These are phyloP conservation scores for Talaromyces marneffei DNA, from an alignment of 2,329 filamentous ascomycete genomes.

Conservation along the genomic window DNA sequence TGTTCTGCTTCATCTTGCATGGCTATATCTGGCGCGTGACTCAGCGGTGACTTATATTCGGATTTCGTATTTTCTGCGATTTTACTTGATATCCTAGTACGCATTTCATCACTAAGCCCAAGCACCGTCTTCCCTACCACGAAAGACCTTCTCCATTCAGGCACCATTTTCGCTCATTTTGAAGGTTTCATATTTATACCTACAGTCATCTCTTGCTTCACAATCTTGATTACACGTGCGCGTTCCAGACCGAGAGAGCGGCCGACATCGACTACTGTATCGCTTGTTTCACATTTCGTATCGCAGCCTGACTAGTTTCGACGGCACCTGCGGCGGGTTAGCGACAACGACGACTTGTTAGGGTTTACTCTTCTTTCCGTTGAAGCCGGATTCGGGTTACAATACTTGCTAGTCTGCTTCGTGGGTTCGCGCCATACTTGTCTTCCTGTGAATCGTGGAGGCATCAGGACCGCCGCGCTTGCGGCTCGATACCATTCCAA, in stretches of 20 bases:
- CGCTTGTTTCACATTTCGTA: conserved; percentile 5
- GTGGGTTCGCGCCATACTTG: background rate
- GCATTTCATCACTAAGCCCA: background rate
- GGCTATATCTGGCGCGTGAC: background rate
- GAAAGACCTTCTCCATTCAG: background rate
- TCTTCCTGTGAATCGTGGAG: background rate
- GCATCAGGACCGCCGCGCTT: conserved; percentile 2
- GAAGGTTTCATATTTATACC: background rate
- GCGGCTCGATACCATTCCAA: conserved; percentile 2
- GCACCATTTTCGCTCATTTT: background rate
- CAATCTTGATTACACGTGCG: background rate
- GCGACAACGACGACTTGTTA: background rate
- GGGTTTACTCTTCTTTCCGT: background rate
- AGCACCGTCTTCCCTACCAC: background rate
- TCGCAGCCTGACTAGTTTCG: background rate
- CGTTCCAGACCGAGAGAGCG: background rate
- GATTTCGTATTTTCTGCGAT: background rate
- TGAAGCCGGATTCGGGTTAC: background rate
- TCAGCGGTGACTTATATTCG: background rate
- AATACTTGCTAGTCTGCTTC: background rate
- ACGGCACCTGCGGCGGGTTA: background rate
- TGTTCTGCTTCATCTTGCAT: background rate
- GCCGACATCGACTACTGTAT: background rate
- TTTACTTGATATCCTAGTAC: background rate
- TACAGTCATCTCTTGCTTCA: background rate